These are phyloP conservation scores for Pinus albicaulis DNA, from an alignment of 75 land plant genomes.

Conservation along the genomic window DNA sequence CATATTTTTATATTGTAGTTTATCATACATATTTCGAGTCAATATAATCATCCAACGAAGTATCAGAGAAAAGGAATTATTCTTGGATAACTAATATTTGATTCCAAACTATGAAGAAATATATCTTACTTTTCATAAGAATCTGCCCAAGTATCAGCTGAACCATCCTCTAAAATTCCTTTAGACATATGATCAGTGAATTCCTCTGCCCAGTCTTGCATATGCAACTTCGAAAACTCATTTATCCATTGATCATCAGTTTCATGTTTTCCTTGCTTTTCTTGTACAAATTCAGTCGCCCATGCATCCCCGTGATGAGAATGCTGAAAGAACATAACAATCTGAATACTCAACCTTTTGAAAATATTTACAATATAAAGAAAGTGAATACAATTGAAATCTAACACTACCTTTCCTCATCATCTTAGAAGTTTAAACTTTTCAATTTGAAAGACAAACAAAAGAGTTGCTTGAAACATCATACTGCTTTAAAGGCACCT, in stretches of 20 bases:
- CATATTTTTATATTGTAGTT: background rate
- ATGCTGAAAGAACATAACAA: constrained; percentile 38
- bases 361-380: background rate
- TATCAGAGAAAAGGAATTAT: background rate
- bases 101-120: background rate
- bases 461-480: background rate
- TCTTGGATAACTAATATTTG: background rate
- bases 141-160: constrained; percentile 73
- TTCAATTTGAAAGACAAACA: background rate
- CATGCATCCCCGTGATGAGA: constrained; percentile 49
- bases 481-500: background rate
- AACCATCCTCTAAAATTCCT: constrained; percentile 42
- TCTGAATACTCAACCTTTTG: background rate
- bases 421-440: background rate
- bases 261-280: constrained; percentile 22
- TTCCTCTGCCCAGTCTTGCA: constrained; percentile 88
- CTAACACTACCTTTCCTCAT: background rate
- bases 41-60: background rate
- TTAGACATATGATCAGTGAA: constrained; percentile 59
- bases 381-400: background rate
- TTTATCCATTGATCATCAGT: constrained; percentile 73
- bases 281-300: constrained; percentile 58
- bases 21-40: background rate
- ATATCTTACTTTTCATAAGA: constrained; percentile 70
- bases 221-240: constrained; percentile 80